A percentile compares a stretch with the other conserved stretches of the same genome.
These are phyloP conservation scores for Tulasnella calospora DNA, from an alignment of 768 basidiomycete species.

Conservation along the genomic window DNA sequence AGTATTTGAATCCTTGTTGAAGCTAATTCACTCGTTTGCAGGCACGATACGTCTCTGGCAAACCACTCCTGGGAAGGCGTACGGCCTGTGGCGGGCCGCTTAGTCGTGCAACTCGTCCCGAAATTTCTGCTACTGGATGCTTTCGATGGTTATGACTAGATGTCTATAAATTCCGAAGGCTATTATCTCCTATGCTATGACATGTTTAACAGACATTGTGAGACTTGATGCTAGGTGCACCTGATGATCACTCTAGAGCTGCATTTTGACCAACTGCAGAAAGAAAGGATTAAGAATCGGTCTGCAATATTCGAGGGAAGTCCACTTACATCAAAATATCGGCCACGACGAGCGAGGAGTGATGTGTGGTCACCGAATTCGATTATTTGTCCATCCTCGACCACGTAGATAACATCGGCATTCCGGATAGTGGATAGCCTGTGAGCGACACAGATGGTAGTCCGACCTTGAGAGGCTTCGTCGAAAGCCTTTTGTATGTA, in stretches of 20 bases:
- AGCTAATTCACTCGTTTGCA: conserved; percentile 43
- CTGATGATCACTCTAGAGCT: not conserved
- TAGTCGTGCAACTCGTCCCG: not conserved
- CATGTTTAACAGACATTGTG: not conserved
- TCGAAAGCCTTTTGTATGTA: conserved; percentile 34
- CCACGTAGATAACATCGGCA: conserved; percentile 35
- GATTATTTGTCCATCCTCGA: conserved; percentile 34
- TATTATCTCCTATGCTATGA: not conserved
- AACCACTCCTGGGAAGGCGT: conserved; percentile 87
- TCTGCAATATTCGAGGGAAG: not conserved
- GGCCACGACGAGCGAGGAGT: conserved; percentile 31
- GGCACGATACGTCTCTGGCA: conserved; percentile 97
- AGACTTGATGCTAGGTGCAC: not conserved
- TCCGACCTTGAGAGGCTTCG: conserved; percentile 32
- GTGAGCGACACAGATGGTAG: conserved; percentile 36
- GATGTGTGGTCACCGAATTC: conserved; percentile 35
- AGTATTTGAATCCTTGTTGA: not conserved
- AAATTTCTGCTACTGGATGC: not conserved
- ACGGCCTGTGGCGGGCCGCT: conserved; percentile 61
- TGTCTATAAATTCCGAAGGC: not conserved
- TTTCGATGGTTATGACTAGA: conserved; percentile 6
- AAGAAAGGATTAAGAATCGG: not conserved
- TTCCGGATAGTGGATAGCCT: conserved; percentile 33
- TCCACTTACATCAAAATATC: conserved; percentile 32
- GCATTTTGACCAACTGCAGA: not conserved